Conservation (phyloP, 2,329 filamentous ascomycete genomes). For the Mycosphaerella arachidis region DNA sequence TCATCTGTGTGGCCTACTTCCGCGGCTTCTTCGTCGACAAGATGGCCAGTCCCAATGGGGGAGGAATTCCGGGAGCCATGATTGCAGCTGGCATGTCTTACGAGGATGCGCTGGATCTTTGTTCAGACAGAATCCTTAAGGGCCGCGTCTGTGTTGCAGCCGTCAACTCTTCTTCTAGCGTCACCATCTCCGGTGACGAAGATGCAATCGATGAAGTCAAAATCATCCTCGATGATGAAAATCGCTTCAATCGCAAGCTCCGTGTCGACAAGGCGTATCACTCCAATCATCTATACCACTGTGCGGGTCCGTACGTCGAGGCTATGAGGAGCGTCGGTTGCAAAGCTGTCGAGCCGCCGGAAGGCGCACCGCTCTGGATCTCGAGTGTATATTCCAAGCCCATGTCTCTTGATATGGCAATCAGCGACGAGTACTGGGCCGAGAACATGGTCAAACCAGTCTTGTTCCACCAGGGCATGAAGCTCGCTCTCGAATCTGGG, state of each 20-base stretch:
- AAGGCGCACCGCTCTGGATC: neutral
- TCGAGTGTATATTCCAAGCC: neutral
- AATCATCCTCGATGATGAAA: conserved; percentile 30
- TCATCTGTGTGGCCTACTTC: conserved; percentile 23
- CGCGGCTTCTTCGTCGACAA: conserved; percentile 19
- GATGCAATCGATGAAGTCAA: conserved; percentile 34
- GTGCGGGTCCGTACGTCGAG: conserved; percentile 5
- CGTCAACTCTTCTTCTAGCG: conserved; percentile 39
- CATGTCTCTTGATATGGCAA: neutral
- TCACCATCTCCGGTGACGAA: conserved; percentile 45
- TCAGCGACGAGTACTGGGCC: conserved; percentile 38
- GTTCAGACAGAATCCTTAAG: neutral
- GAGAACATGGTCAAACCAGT: conserved; percentile 45
- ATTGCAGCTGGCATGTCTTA: conserved; percentile 11
- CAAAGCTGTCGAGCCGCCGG: neutral
- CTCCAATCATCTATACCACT: conserved; percentile 35
- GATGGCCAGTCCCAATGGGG: conserved; percentile 3
- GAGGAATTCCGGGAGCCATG: conserved; percentile 10
- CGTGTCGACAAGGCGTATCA: conserved; percentile 45
- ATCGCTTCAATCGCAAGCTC: conserved; percentile 38
- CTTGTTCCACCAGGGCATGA: conserved; percentile 41
- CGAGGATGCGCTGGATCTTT: conserved; percentile 8
- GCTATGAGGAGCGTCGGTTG: neutral
- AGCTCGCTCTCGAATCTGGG: neutral
- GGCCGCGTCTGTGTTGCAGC: conserved; percentile 20